phyloP scores from a whole-genome alignment of 75 land plant genomes.

The Pinus tabuliformis region DNA sequence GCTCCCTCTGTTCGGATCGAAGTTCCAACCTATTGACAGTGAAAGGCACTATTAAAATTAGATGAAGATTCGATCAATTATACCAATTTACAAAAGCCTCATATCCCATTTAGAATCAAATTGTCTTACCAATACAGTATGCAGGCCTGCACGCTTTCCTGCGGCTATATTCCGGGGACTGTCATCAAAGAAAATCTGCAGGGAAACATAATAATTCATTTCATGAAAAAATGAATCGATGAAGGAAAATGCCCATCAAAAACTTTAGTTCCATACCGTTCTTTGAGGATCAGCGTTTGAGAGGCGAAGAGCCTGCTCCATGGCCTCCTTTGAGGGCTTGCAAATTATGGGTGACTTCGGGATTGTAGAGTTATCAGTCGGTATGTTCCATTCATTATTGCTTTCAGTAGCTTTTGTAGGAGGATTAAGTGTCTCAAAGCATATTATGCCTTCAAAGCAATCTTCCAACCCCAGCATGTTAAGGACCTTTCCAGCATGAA shows the following conservation, averaged over 20 bases:
- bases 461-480: conserved; percentile 68
- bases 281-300: conserved; percentile 61
- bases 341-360: conserved; percentile 65
- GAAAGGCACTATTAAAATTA: background rate
- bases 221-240: too few species aligned
- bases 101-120: background rate
- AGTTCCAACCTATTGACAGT: conserved; percentile 18
- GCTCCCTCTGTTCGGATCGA: conserved; percentile 19
- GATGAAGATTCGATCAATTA: background rate
- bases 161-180: conserved; percentile 31
- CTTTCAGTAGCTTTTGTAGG: conserved; percentile 14
- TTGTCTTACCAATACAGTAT: conserved; percentile 32
- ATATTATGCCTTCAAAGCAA: conserved; percentile 80
- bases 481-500: conserved; percentile 59
- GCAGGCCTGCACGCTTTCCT: conserved; percentile 28
- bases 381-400: background rate
- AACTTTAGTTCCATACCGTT: conserved; percentile 39
- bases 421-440: conserved; percentile 81
- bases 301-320: conserved; percentile 53
- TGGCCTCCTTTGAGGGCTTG: conserved; percentile 65
- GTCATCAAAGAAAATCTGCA: conserved; percentile 48
- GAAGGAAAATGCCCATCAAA: background rate
- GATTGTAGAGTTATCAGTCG: conserved; percentile 3
- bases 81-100: background rate
- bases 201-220: background rate